These are phyloP conservation scores for Diophrys appendiculata DNA, from an alignment of 73 alveolate genomes.

Conservation along the genomic window DNA sequence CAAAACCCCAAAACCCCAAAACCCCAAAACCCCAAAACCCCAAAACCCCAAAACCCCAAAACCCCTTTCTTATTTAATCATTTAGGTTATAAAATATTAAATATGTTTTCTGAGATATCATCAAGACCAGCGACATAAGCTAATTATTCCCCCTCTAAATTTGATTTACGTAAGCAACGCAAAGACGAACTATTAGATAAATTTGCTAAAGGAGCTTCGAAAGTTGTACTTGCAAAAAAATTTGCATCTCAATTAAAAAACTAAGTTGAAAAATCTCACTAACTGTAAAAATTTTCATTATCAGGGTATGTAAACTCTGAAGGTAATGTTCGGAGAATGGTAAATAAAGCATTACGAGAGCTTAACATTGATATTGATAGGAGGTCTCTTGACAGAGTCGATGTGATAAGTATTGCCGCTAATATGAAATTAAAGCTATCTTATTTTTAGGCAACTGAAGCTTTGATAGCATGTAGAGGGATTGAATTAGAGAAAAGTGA, in stretches of 20 bases:
- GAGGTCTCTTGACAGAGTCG: slow-evolving; percentile 6
- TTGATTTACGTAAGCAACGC: no score
- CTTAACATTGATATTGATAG: slow-evolving; percentile 3
- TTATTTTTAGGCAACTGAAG: slow-evolving; percentile 38
- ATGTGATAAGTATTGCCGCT: slow-evolving; percentile 5
- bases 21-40: no score
- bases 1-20: no score
- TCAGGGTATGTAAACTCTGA: not conserved
- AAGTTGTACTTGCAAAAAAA: not conserved
- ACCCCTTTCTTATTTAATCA: not conserved
- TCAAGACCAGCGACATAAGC: no score
- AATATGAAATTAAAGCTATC: slow-evolving; percentile 15
- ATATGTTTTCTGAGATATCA: no score
- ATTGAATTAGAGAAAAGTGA: slow-evolving; percentile 16
- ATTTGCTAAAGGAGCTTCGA: not conserved
- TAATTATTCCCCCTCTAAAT: not conserved
- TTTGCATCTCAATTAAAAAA: not conserved
- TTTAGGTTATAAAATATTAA: no score
- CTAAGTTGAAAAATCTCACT: not conserved
- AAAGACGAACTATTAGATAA: not conserved
- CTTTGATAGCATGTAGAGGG: slow-evolving; percentile 22
- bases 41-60: no score
- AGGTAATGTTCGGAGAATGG: not conserved
- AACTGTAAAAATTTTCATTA: not conserved
- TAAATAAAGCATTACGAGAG: slow-evolving; percentile 17